Evolutionary conservation across 257 asterid genomes (phyloP).

Genomic region (Osmanthus fragrans): DNA sequence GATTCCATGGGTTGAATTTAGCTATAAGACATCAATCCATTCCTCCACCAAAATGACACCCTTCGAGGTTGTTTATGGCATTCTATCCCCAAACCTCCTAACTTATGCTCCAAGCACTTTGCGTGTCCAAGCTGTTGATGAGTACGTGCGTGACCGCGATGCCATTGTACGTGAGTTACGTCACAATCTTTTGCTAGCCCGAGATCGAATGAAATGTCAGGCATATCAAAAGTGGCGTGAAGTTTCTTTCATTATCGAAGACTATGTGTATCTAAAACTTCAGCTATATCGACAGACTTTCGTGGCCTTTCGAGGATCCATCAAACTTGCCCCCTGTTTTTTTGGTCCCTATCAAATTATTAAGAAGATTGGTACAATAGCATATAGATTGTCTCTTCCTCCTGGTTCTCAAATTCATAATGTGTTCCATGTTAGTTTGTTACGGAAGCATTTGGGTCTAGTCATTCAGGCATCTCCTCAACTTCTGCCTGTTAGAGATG

Average conservation of each 20-base stretch:
- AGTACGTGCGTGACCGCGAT: too few species aligned
- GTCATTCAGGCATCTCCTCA: too few species aligned
- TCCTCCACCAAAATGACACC: too few species aligned
- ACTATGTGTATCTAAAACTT: background rate
- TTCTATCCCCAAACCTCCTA: too few species aligned
- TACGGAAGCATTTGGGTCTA: background rate
- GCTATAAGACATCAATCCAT: too few species aligned
- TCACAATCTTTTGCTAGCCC: too few species aligned
- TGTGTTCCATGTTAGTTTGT: background rate
- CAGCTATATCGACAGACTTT: constrained; percentile 1
- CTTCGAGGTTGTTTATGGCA: too few species aligned
- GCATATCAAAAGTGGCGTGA: background rate
- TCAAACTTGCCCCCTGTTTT: background rate
- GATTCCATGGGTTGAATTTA: too few species aligned
- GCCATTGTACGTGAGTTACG: too few species aligned
- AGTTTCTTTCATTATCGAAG: background rate
- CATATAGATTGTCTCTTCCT: background rate
- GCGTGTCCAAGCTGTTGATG: too few species aligned
- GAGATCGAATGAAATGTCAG: background rate
- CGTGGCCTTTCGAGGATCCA: background rate
- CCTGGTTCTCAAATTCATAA: background rate
- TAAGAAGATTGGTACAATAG: background rate
- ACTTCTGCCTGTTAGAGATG: too few species aligned
- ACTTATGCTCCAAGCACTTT: too few species aligned
- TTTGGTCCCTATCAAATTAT: background rate